A percentile compares a stretch with the other conserved stretches of the same genome.
These are phyloP conservation scores for Scheffersomyces titani DNA, from an alignment of 1,139 yeast genomes.

Conservation along the genomic window DNA sequence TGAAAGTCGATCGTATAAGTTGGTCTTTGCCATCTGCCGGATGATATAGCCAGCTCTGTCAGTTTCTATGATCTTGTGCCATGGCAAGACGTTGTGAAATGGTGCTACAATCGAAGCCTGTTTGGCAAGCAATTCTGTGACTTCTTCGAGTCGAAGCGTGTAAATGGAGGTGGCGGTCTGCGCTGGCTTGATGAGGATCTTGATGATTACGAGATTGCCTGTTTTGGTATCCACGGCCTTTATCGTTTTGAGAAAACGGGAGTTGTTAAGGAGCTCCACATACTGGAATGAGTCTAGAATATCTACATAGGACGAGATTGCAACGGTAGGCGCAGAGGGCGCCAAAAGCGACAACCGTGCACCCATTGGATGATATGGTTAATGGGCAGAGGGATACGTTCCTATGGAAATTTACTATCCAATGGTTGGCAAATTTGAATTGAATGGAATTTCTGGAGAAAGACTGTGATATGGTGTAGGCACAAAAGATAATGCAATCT, in stretches of 20 bases:
- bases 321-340: conserved; percentile 91
- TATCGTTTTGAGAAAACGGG: conserved; percentile 84
- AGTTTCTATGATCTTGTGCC: conserved; percentile 75
- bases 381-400: not conserved
- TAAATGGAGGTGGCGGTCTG: conserved; percentile 29
- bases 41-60: conserved; percentile 90
- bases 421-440: not conserved
- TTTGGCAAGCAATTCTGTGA: conserved; percentile 35
- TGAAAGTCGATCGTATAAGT: conserved; percentile 82
- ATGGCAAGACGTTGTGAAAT: conserved; percentile 69
- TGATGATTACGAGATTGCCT: conserved; percentile 69
- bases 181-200: conserved; percentile 78
- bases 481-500: not conserved
- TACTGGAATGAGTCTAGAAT: conserved; percentile 76
- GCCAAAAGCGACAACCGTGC: conserved; percentile 82
- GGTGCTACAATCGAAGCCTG: conserved; percentile 43
- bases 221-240: conserved; percentile 65
- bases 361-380: conserved; percentile 59
- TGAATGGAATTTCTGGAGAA: not conserved
- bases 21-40: conserved; percentile 76
- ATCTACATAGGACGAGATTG: conserved; percentile 84
- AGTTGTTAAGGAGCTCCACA: conserved; percentile 67
- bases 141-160: conserved; percentile 32
- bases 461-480: not conserved
- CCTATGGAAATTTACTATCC: not conserved